Evolutionary conservation across 169 alveolate genomes (phyloP).

Genomic region (Cryptosporidium parvum): DNA sequence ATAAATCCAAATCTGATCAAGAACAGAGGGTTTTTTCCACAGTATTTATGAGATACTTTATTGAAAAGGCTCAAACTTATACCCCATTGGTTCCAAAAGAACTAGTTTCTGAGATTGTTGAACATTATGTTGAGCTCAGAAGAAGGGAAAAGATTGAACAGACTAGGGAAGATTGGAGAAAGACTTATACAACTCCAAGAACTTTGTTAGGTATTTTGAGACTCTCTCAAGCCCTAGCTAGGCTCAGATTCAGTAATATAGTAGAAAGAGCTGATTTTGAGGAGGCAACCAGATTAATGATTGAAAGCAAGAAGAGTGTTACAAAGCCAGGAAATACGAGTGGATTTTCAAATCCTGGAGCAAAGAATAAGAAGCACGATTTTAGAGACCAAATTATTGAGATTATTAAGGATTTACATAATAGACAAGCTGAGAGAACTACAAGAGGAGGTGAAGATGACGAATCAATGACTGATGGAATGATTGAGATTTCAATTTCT

Average conservation of each 20-base stretch:
- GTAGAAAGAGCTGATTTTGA: conserved; percentile 93
- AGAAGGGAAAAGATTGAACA: conserved; percentile 84
- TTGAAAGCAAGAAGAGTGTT: conserved; percentile 88
- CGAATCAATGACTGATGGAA: conserved; percentile 76
- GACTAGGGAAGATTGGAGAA: conserved; percentile 84
- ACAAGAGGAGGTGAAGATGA: conserved; percentile 81
- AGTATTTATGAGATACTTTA: conserved; percentile 89
- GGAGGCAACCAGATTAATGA: conserved; percentile 95
- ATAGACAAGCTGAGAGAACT: conserved; percentile 85
- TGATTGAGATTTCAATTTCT: conserved; percentile 78
- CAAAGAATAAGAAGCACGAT: conserved; percentile 77
- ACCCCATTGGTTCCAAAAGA: conserved; percentile 86
- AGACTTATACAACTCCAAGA: conserved; percentile 96
- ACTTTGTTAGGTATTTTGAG: conserved; percentile 95
- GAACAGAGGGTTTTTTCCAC: conserved; percentile 72
- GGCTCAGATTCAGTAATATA: conserved; percentile 90
- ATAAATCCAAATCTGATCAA: not conserved
- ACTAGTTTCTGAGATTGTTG: conserved; percentile 85
- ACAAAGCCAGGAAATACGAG: conserved; percentile 79
- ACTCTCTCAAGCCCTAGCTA: conserved; percentile 94
- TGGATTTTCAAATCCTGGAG: conserved; percentile 76
- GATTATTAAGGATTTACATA: conserved; percentile 81
- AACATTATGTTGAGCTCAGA: conserved; percentile 86
- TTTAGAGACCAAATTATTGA: conserved; percentile 85
- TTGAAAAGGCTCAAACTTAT: conserved; percentile 89